A percentile compares a stretch with the other conserved stretches of the same genome.
Evolutionary conservation across 1,284 basidiomycete genomes (phyloP).

Genomic region (Moesziomyces antarcticus): DNA sequence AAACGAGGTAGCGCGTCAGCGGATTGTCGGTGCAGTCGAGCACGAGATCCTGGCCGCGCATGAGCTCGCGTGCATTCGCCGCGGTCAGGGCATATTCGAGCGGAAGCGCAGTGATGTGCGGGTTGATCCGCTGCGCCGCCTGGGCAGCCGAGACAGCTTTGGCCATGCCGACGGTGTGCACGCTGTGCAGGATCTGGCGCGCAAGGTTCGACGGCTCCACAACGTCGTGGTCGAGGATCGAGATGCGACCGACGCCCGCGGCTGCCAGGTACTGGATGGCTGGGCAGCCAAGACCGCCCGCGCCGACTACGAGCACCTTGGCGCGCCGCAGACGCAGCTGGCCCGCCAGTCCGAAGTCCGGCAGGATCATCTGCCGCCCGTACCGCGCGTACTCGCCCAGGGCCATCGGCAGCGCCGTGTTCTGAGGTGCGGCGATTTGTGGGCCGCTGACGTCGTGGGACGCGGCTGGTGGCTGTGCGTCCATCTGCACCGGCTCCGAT

Average conservation of each 20-base stretch:
- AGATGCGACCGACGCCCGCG: conserved; percentile 86
- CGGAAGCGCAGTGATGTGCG: conserved; percentile 49
- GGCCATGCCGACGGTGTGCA: conserved; percentile 79
- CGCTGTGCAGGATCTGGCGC: conserved; percentile 88
- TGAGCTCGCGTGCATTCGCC: conserved; percentile 49
- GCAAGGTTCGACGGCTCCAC: conserved; percentile 94
- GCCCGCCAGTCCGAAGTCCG: conserved; percentile 80
- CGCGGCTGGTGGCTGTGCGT: no score
- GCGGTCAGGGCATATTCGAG: conserved; percentile 31
- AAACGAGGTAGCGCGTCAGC: conserved; percentile 89
- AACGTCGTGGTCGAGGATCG: conserved; percentile 88
- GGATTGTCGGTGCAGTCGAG: conserved; percentile 97
- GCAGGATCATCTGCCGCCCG: conserved; percentile 96
- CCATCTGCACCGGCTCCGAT: no score
- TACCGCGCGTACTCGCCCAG: conserved; percentile 84
- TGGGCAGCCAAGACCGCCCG: conserved; percentile 95
- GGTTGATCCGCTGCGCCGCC: conserved; percentile 63
- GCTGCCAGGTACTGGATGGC: conserved; percentile 92
- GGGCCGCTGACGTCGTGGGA: no score
- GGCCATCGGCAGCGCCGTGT: conserved; percentile 57
- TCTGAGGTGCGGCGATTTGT: no score
- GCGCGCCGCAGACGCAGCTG: conserved; percentile 83
- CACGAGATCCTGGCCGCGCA: conserved; percentile 74
- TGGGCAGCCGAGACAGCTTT: conserved; percentile 84
- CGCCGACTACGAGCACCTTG: conserved; percentile 87